Percentiles rank a stretch among this genome's conserved stretches.
These are phyloP conservation scores for Ogataea allantospora DNA, from an alignment of 805 yeast species.

Conservation along the genomic window DNA sequence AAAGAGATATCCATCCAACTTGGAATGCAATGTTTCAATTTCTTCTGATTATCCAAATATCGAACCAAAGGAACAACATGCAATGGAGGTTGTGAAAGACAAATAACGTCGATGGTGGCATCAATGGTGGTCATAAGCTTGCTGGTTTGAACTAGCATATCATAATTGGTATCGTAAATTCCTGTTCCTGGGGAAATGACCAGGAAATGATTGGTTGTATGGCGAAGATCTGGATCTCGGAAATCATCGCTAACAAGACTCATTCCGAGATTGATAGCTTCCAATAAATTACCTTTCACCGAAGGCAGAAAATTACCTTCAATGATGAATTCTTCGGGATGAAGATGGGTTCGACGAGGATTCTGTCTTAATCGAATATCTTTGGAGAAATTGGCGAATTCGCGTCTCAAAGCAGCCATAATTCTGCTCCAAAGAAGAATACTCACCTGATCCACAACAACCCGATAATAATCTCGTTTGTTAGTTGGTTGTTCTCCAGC, in stretches of 20 bases:
- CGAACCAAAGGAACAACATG: slow-evolving; percentile 90
- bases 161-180: slow-evolving; percentile 84
- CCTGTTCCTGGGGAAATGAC: slow-evolving; percentile 93
- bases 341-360: slow-evolving; percentile 33
- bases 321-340: slow-evolving; percentile 39
- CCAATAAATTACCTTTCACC: slow-evolving; percentile 84
- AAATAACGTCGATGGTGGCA: slow-evolving; percentile 82
- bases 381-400: slow-evolving; percentile 76
- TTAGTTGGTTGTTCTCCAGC: slow-evolving; percentile 70
- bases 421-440: slow-evolving; percentile 88
- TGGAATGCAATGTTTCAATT: slow-evolving; percentile 75
- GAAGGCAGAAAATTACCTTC: slow-evolving; percentile 76
- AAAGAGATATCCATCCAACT: slow-evolving; percentile 94
- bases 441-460: slow-evolving; percentile 92
- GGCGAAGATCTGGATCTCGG: slow-evolving; percentile 80
- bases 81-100: slow-evolving; percentile 86
- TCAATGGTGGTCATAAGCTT: slow-evolving; percentile 74
- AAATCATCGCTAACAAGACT: slow-evolving; percentile 75
- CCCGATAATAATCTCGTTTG: slow-evolving; percentile 79
- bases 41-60: slow-evolving; percentile 51
- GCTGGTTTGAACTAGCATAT: slow-evolving; percentile 70
- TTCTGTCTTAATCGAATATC: slow-evolving; percentile 58
- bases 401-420: slow-evolving; percentile 81
- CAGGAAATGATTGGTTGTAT: slow-evolving; percentile 87
- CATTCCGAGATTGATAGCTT: slow-evolving; percentile 82